Evolutionary conservation across 768 basidiomycete genomes (phyloP).

Genomic region (Scleroderma citrinum): DNA sequence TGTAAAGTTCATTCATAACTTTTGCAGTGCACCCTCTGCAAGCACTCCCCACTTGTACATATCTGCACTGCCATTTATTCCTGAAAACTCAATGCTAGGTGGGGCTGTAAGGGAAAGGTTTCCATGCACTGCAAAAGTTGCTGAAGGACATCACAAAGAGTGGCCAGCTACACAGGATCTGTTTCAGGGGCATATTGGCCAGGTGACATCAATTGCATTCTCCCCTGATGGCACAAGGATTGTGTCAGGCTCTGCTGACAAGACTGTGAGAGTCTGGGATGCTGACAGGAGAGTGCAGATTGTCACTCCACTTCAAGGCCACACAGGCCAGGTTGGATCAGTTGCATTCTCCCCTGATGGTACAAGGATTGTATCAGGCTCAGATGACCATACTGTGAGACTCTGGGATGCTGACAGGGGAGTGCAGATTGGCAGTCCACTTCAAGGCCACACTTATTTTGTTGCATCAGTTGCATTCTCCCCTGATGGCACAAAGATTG

Average conservation of each 20-base stretch:
- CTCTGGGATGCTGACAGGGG: too few species aligned
- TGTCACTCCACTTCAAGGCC: neutral
- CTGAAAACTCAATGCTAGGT: conserved; percentile 18
- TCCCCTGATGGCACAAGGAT: conserved; percentile 15
- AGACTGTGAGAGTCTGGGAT: conserved; percentile 12
- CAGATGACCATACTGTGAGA: too few species aligned
- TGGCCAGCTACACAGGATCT: conserved; percentile 15
- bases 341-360: too few species aligned
- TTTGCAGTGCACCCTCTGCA: conserved; percentile 20
- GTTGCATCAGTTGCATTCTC: too few species aligned
- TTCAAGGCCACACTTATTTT: too few species aligned
- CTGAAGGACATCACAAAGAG: neutral
- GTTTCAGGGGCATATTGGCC: conserved; percentile 3
- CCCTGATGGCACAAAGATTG: too few species aligned
- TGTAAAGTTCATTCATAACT: conserved; percentile 24
- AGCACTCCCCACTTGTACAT: conserved; percentile 11
- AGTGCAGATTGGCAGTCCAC: too few species aligned
- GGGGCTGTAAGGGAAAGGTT: neutral
- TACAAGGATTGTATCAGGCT: too few species aligned
- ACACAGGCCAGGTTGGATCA: too few species aligned
- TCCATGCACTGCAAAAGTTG: neutral
- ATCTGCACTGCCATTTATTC: conserved; percentile 32
- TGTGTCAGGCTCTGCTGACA: conserved; percentile 10
- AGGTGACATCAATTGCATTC: conserved; percentile 1
- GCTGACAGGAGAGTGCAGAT: neutral